Evolutionary conservation across 2,329 filamentous ascomycete species (phyloP).

Genomic region (Diaporthe citriasiana): DNA sequence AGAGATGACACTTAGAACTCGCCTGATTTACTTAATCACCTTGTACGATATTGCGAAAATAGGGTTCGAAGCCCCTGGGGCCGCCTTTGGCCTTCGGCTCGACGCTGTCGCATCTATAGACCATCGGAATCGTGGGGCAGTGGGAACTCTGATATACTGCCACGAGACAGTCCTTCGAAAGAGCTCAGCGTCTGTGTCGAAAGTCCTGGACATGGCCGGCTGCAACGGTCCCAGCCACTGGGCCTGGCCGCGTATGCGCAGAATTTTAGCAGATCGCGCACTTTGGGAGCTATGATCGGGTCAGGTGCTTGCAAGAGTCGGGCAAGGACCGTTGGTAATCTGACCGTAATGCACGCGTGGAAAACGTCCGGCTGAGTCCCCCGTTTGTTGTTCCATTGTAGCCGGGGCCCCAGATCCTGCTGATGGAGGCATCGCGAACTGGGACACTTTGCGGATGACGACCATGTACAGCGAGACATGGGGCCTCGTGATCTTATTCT

Average conservation of each 20-base stretch:
- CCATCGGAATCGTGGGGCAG: background rate
- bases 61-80: background rate
- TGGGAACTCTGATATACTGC: background rate
- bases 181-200: background rate
- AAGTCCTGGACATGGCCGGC: background rate
- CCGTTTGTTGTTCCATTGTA: background rate
- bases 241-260: background rate
- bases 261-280: background rate
- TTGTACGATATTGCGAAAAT: background rate
- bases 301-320: background rate
- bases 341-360: background rate
- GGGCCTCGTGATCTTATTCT: slow-evolving; percentile 4
- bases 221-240: background rate
- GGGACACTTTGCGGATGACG: slow-evolving; percentile 4
- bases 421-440: background rate
- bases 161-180: background rate
- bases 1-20: background rate
- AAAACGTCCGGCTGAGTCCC: background rate
- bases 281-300: background rate
- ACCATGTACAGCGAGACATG: background rate
- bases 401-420: background rate
- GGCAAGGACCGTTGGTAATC: background rate
- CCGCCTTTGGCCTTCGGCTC: background rate
- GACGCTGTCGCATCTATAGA: background rate
- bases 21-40: background rate